Evolutionary conservation across 1,284 basidiomycete genomes (phyloP), one percentile per base, ranked within the genome.

Genomic region (Phellinidium pouzarii): DNA sequence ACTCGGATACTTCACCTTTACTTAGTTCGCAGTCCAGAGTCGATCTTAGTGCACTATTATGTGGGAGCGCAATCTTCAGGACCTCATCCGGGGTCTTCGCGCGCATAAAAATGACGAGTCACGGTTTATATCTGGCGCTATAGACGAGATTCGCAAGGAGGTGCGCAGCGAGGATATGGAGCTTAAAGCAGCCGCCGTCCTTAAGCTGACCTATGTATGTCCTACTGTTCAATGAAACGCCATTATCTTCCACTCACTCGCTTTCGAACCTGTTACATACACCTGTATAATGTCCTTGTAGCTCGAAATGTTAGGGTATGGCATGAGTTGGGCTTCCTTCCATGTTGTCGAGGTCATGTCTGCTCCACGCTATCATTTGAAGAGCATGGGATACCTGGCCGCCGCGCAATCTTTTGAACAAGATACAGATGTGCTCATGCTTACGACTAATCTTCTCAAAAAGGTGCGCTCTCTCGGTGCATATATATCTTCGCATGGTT

Each of bases 261-360:
- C n/a, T n/a, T n/a, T n/a, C n/a, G n/a, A n/a, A n/a, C n/a, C n/a
- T n/a, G n/a, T n/a, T n/a, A n/a, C n/a, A n/a, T n/a, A n/a, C n/a
- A n/a, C n/a, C n/a, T n/a, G 3, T 2, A 3, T 41, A 42, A 14
- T 40, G 12, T 17, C 19, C 37, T 2, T 27, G 40, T 41, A 92
- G 90, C 82, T 95, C 59, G 91, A 94, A 63, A 95, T 95, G 93
- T 70, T 95, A 12, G 92, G 92, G 40, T 87, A 93, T 63, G 87
- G 91, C 67, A 92, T 91, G 85, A 78, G 76, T 60, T 93, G 87
- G 86, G 88, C 87, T 29, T 87, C 94, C 4, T 97, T 97, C 65
- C 86, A 96, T 68, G 89, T 99, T 53, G 86, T 99, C 11, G 96
- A 99, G 65, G 91, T 95, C 63, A 99, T 99, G 96, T 94, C 93